These are phyloP conservation scores for Amanita thiersii DNA, from an alignment of 768 basidiomycete genomes.

Conservation along the genomic window DNA sequence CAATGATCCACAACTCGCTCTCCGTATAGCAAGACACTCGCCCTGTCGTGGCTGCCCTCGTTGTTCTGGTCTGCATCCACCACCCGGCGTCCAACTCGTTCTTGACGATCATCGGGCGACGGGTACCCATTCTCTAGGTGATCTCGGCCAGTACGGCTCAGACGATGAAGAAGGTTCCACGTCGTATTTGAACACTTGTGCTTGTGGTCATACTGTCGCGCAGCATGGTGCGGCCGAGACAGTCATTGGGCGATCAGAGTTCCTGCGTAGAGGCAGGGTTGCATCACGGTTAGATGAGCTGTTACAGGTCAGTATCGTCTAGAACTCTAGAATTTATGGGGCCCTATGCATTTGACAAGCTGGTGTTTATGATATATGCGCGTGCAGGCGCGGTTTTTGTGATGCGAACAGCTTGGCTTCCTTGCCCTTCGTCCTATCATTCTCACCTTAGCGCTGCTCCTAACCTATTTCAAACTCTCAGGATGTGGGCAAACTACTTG, in stretches of 20 bases:
- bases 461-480: constrained; percentile 20
- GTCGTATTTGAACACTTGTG: constrained; percentile 52
- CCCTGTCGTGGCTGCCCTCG: constrained; percentile 54
- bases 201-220: constrained; percentile 58
- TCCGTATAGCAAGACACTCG: constrained; percentile 83
- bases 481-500: constrained; percentile 71
- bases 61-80: constrained; percentile 71
- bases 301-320: constrained; percentile 50
- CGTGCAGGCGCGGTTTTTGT: constrained; percentile 6
- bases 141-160: constrained; percentile 59
- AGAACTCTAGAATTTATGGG: too few relatives aligned
- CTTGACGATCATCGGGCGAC: constrained; percentile 45
- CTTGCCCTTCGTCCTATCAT: constrained; percentile 1
- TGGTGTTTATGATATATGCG: too few relatives aligned
- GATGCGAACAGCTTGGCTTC: neutral
- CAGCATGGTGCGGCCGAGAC: constrained; percentile 62
- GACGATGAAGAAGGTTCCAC: constrained; percentile 54
- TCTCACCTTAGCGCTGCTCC: neutral
- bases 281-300: constrained; percentile 78
- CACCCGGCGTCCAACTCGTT: constrained; percentile 47
- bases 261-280: constrained; percentile 62
- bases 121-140: constrained; percentile 28
- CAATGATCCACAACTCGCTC: constrained; percentile 39
- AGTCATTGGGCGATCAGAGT: constrained; percentile 52
- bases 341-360: too few relatives aligned